Percentiles rank a stretch among this genome's conserved stretches.
Evolutionary conservation across 1,284 basidiomycete species (phyloP).

Genomic region (Ustilago hordei): DNA sequence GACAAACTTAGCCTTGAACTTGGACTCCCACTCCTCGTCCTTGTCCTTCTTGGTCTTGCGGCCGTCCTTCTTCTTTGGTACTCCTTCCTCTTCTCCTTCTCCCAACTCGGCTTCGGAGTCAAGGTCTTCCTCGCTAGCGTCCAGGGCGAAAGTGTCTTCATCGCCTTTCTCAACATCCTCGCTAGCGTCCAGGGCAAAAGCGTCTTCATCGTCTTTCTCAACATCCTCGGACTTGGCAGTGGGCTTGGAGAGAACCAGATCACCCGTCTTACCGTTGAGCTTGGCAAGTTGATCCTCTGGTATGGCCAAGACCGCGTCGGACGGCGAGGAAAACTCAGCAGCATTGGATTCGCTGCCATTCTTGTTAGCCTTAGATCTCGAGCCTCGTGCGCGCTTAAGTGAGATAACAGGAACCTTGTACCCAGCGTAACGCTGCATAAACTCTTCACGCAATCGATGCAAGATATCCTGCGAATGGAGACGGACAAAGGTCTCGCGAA

Average conservation of each 20-base stretch:
- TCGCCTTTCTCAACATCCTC: slow-evolving; percentile 28
- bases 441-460: slow-evolving; percentile 72
- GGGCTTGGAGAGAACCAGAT: slow-evolving; percentile 26
- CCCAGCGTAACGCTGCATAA: slow-evolving; percentile 61
- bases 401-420: slow-evolving; percentile 59
- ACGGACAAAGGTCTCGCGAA: slow-evolving; percentile 92
- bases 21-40: slow-evolving; percentile 38
- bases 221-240: slow-evolving; percentile 19
- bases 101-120: slow-evolving; percentile 17
- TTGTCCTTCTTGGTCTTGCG: slow-evolving; percentile 26
- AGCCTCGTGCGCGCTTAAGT: slow-evolving; percentile 14
- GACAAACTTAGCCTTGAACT: slow-evolving; percentile 74
- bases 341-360: neutral
- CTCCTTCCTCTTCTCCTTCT: slow-evolving; percentile 7
- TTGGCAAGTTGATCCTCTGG: slow-evolving; percentile 44
- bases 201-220: slow-evolving; percentile 22
- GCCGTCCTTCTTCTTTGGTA: slow-evolving; percentile 12
- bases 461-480: slow-evolving; percentile 90
- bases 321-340: slow-evolving; percentile 16
- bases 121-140: slow-evolving; percentile 15
- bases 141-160: neutral
- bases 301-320: slow-evolving; percentile 31
- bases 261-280: slow-evolving; percentile 29
- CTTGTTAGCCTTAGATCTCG: slow-evolving; percentile 16
- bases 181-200: neutral